Conservation (phyloP, 179 eudicot species). For the Beta lomatogona region DNA sequence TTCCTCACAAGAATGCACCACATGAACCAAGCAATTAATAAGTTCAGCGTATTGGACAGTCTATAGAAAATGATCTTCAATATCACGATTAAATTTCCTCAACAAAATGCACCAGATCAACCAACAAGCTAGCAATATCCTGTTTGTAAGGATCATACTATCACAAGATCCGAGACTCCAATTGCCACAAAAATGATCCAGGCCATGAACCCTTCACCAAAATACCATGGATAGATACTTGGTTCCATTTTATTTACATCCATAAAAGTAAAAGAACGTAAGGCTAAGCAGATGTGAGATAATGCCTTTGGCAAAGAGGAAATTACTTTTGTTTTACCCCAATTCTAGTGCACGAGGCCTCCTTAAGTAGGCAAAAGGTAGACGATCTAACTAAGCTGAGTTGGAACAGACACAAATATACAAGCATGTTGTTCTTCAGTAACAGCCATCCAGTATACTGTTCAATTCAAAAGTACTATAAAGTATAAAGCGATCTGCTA, state of each 20-base stretch:
- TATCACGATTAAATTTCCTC: neutral
- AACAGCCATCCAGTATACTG: neutral
- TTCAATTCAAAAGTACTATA: neutral
- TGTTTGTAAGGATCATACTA: too few species aligned
- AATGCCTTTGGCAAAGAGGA: neutral
- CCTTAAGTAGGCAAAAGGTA: neutral
- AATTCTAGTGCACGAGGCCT: neutral
- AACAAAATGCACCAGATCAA: neutral
- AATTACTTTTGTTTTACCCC: neutral
- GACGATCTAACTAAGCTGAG: neutral
- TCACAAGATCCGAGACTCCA: neutral
- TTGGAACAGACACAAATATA: neutral
- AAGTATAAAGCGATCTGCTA: neutral
- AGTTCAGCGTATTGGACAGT: too few species aligned
- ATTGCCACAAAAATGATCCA: neutral
- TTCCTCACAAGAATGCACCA: too few species aligned
- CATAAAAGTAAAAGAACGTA: neutral
- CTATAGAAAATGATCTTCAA: too few species aligned
- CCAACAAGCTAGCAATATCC: neutral
- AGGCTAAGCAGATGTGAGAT: neutral
- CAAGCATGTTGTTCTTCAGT: too few species aligned
- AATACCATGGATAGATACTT: neutral
- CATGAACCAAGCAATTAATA: too few species aligned
- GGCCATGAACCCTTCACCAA: neutral
- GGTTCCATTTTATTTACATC: neutral